Percentiles rank a stretch among this genome's conserved stretches.
Conservation (phyloP, 1,139 yeast species). For the Sugiyamaella sp. region DNA sequence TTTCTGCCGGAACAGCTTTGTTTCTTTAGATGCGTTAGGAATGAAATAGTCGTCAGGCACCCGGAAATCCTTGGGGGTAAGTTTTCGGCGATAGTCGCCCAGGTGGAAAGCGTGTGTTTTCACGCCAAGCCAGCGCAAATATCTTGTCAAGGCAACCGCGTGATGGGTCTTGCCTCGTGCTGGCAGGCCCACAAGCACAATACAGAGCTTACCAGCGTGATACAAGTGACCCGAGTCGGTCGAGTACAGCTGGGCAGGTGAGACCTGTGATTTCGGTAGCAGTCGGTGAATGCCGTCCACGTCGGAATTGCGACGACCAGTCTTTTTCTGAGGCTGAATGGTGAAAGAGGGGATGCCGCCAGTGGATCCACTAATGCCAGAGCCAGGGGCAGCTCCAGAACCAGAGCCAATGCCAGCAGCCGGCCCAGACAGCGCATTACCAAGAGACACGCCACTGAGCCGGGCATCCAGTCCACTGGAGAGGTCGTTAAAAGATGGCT, state of each 20-base stretch:
- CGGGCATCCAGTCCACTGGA: not conserved
- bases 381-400: conserved; percentile 1
- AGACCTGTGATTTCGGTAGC: conserved; percentile 44
- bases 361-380: not conserved
- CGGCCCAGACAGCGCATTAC: not conserved
- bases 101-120: conserved; percentile 89
- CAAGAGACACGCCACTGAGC: not conserved
- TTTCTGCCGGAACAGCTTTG: conserved; percentile 57
- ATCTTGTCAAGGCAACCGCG: conserved; percentile 87
- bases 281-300: conserved; percentile 41
- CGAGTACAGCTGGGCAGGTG: conserved; percentile 82
- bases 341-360: conserved; percentile 7
- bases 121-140: conserved; percentile 91
- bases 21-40: conserved; percentile 61
- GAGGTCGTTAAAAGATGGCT: conserved; percentile 7
- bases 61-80: conserved; percentile 46
- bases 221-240: conserved; percentile 88
- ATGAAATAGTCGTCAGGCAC: conserved; percentile 74
- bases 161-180: conserved; percentile 96
- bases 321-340: conserved; percentile 13
- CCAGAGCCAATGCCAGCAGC: conserved; percentile 8
- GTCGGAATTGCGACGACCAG: conserved; percentile 32
- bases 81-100: conserved; percentile 83
- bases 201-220: conserved; percentile 93
- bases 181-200: conserved; percentile 90